These are phyloP conservation scores for Backusella tuberculispora DNA, from an alignment of 192 early-diverging fungal genomes.

Conservation along the genomic window DNA sequence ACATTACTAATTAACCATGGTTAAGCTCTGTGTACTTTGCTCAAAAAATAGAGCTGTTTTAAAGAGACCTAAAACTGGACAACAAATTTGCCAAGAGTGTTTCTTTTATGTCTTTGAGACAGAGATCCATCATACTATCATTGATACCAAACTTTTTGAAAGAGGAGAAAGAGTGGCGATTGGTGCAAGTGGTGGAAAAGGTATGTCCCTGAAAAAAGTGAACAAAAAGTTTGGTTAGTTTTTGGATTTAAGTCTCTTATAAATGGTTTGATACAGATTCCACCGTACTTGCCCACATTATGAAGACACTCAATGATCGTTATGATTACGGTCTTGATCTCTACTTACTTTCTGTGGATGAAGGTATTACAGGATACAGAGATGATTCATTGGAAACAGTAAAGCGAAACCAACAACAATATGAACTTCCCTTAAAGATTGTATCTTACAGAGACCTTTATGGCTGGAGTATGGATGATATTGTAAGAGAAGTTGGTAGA, in stretches of 20 bases:
- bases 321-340: slow-evolving; percentile 92
- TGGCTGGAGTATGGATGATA: slow-evolving; percentile 98
- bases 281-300: slow-evolving; percentile 93
- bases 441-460: slow-evolving; percentile 95
- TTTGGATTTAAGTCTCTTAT: neutral
- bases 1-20: slow-evolving; percentile 37
- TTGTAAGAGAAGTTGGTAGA: slow-evolving; percentile 90
- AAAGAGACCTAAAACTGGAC: slow-evolving; percentile 90
- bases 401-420: slow-evolving; percentile 93
- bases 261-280: slow-evolving; percentile 64
- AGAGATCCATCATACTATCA: slow-evolving; percentile 93
- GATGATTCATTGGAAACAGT: slow-evolving; percentile 99
- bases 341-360: slow-evolving; percentile 93
- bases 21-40: slow-evolving; percentile 75
- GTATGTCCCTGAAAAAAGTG: slow-evolving; percentile 36
- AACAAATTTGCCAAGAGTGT: slow-evolving; percentile 87
- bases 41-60: slow-evolving; percentile 73
- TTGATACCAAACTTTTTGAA: slow-evolving; percentile 79
- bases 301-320: slow-evolving; percentile 92
- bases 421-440: slow-evolving; percentile 90
- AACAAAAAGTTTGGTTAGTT: neutral
- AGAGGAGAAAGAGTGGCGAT: slow-evolving; percentile 91
- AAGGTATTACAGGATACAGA: slow-evolving; percentile 96
- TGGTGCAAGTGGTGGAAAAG: slow-evolving; percentile 93
- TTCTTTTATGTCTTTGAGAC: slow-evolving; percentile 94